A percentile compares a stretch with the other conserved stretches of the same genome.
These are phyloP conservation scores for Zygoascus tannicola DNA, from an alignment of 805 yeast genomes.

Conservation along the genomic window DNA sequence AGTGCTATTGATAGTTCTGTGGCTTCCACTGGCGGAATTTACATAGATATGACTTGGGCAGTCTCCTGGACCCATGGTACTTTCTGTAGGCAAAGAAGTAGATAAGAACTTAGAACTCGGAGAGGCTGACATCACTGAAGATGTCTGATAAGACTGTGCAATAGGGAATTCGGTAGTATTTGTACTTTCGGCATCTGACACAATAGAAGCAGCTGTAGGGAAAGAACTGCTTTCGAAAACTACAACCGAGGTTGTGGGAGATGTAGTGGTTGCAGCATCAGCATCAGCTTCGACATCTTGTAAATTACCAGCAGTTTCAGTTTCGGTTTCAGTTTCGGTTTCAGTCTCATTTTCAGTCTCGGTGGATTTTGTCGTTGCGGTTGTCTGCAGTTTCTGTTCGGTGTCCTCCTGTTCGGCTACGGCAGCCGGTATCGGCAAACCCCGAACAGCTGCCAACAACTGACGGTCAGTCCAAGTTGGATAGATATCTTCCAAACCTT, in stretches of 20 bases:
- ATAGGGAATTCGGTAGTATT: not conserved
- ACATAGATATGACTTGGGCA: not conserved
- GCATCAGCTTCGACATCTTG: not conserved
- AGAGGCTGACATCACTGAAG: not conserved
- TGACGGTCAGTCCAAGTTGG: conserved; percentile 63
- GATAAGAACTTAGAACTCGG: not conserved
- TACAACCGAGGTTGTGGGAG: not conserved
- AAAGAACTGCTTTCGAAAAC: not conserved
- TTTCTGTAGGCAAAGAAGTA: not conserved
- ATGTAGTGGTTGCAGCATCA: not conserved
- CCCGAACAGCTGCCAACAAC: conserved; percentile 37
- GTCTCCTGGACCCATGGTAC: not conserved
- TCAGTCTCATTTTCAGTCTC: not conserved
- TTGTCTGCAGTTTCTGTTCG: too few species aligned
- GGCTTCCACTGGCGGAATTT: not conserved
- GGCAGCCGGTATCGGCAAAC: conserved; percentile 19
- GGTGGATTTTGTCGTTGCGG: not conserved
- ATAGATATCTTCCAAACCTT: conserved; percentile 77
- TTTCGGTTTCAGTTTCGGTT: not conserved
- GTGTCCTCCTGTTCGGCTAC: conserved; percentile 5
- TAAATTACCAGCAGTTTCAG: not conserved
- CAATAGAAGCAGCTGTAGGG: not conserved
- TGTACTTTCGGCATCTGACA: not conserved
- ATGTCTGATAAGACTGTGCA: not conserved
- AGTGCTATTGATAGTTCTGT: not conserved